A percentile compares a stretch with the other conserved stretches of the same genome.
Evolutionary conservation across 2,329 filamentous ascomycete genomes (phyloP).

Genomic region (Bimuria novae-zelandiae): DNA sequence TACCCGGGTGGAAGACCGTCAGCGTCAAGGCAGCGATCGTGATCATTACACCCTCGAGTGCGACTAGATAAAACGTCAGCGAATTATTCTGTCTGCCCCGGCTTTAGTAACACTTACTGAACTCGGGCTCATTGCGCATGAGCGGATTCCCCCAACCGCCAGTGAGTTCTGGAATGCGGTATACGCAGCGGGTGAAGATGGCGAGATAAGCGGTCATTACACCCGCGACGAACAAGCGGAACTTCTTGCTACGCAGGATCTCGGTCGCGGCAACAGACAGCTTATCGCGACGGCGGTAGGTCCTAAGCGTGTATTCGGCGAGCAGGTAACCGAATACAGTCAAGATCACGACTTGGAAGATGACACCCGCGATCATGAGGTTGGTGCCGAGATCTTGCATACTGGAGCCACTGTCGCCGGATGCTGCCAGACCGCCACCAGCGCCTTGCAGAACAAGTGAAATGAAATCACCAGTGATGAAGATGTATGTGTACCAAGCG

Average conservation of each 20-base stretch:
- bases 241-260: constrained; percentile 28
- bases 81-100: not conserved
- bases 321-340: constrained; percentile 53
- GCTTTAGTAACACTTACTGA: constrained; percentile 32
- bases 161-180: constrained; percentile 55
- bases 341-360: constrained; percentile 60
- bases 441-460: constrained; percentile 64
- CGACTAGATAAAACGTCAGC: constrained; percentile 28
- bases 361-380: constrained; percentile 63
- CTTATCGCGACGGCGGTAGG: constrained; percentile 31
- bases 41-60: constrained; percentile 61
- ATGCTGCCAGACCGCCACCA: constrained; percentile 62
- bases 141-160: constrained; percentile 53
- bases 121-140: constrained; percentile 55
- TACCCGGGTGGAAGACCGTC: constrained; percentile 55
- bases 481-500: constrained; percentile 60
- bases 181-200: constrained; percentile 55
- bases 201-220: constrained; percentile 48
- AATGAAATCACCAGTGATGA: constrained; percentile 63
- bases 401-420: constrained; percentile 49
- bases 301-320: constrained; percentile 43
- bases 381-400: constrained; percentile 54
- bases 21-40: constrained; percentile 51
- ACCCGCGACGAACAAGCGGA: constrained; percentile 38
- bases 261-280: constrained; percentile 24